Evolutionary conservation across 2,329 filamentous ascomycete genomes (phyloP).

Genomic region (Trichoderma sp.): DNA sequence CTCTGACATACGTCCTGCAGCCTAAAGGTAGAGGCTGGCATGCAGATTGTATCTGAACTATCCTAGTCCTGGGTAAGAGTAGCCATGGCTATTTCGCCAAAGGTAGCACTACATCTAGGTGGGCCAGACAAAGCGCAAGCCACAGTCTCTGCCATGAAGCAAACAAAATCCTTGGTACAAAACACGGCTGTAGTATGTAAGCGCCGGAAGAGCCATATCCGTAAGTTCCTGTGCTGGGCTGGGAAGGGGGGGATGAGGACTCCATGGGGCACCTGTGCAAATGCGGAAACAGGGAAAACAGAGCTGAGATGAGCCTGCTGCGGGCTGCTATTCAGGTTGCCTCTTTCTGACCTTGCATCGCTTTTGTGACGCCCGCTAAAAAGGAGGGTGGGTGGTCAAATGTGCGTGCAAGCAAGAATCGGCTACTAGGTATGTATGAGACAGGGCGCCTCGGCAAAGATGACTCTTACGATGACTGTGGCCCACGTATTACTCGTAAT

Average conservation of each 20-base stretch:
- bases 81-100: neutral
- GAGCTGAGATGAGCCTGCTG: neutral
- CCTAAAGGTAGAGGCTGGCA: neutral
- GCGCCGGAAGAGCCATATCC: neutral
- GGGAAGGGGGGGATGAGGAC: neutral
- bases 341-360: neutral
- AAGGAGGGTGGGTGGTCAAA: neutral
- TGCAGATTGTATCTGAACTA: neutral
- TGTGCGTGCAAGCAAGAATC: neutral
- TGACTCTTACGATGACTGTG: constrained; percentile 18
- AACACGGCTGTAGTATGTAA: neutral
- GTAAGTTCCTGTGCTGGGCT: neutral
- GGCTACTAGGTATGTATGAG: neutral
- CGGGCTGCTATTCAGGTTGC: neutral
- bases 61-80: neutral
- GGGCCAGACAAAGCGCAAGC: neutral
- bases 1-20: neutral
- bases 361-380: neutral
- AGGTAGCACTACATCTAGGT: neutral
- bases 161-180: neutral
- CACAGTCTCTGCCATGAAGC: neutral
- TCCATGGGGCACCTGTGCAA: neutral
- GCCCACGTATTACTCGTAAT: neutral
- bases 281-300: neutral
- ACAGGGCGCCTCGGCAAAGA: constrained; percentile 13